Evolutionary conservation across 208 protist species (phyloP).

Genomic region (Angomonas deanei): DNA sequence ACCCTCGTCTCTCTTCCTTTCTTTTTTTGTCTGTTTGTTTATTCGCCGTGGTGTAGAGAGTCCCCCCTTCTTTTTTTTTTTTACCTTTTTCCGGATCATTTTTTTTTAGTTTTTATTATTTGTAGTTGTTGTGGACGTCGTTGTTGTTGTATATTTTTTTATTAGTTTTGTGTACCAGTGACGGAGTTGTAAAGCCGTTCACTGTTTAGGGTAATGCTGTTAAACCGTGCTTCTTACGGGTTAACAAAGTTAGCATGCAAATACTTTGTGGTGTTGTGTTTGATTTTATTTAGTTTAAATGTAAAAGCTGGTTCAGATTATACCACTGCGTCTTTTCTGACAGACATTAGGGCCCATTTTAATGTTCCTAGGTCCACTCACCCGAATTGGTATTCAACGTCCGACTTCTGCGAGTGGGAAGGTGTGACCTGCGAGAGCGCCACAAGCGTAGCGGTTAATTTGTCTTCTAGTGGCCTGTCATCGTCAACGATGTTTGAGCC

Average conservation of each 20-base stretch:
- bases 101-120: not conserved
- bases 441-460: not conserved
- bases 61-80: constrained; percentile 9
- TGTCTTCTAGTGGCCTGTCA: not conserved
- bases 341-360: not conserved
- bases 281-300: no score
- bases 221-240: no score
- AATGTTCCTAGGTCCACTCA: not conserved
- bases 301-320: not conserved
- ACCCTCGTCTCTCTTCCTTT: no score
- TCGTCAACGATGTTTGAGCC: not conserved
- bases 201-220: no score
- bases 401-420: not conserved
- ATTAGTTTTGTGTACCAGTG: not conserved
- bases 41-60: no score
- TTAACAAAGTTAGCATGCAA: no score
- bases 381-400: not conserved
- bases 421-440: not conserved
- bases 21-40: no score
- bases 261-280: no score
- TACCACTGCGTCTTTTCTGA: constrained; percentile 1
- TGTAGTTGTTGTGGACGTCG: not conserved
- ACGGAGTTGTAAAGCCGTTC: not conserved
- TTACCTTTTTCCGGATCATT: not conserved
- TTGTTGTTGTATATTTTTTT: constrained; percentile 2